phyloP scores from a whole-genome alignment of 345 rosid genomes.

The Hypericum perforatum region DNA sequence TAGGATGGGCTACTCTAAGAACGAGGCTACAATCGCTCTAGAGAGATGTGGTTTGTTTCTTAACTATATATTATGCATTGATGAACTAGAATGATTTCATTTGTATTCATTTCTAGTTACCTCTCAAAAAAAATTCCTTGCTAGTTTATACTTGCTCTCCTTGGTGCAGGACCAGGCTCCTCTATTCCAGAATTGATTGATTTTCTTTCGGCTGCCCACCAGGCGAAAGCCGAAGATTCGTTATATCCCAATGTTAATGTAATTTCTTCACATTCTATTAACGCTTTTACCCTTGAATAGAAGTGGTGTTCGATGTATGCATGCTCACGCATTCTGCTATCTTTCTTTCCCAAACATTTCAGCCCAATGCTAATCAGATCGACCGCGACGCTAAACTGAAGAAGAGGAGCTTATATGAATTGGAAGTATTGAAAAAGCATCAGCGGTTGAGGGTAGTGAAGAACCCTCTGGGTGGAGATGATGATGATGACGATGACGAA shows the following conservation, averaged over 20 bases:
- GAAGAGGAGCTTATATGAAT: constrained; percentile 35
- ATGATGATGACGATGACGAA: constrained; percentile 45
- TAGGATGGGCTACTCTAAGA: constrained; percentile 60
- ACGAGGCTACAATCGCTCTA: constrained; percentile 61
- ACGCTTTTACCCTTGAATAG: neutral
- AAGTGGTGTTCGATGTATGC: neutral
- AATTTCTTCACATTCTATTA: constrained; percentile 2
- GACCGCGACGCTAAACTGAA: constrained; percentile 23
- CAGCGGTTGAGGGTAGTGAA: constrained; percentile 21
- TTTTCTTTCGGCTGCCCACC: constrained; percentile 72
- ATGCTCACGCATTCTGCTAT: neutral
- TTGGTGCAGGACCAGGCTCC: constrained; percentile 48
- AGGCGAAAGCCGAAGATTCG: constrained; percentile 55
- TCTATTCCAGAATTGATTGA: constrained; percentile 54
- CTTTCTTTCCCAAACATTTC: constrained; percentile 8
- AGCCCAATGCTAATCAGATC: constrained; percentile 29
- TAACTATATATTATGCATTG: neutral
- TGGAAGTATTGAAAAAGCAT: constrained; percentile 24
- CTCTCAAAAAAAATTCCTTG: too few relatives aligned
- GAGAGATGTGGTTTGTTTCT: constrained; percentile 72
- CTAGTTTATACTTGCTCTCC: constrained; percentile 7
- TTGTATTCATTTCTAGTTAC: too few relatives aligned
- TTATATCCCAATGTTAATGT: constrained; percentile 48
- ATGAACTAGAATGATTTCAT: constrained; percentile 13
- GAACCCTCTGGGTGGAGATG: constrained; percentile 23